Evolutionary conservation across 495 filamentous ascomycete species (phyloP).

Genomic region (Neurospora hispaniola): DNA sequence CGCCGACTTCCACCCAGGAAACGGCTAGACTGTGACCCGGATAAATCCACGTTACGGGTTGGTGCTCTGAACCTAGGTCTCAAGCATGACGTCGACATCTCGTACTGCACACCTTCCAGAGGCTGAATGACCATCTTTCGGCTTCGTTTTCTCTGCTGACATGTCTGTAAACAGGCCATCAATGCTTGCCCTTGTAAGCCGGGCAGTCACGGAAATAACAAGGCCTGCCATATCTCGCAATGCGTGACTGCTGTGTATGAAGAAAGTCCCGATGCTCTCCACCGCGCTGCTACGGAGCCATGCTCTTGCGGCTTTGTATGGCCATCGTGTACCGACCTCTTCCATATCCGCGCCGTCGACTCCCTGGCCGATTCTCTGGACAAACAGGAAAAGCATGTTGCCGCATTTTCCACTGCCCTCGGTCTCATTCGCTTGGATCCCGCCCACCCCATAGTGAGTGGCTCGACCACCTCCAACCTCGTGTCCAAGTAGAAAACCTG

Average conservation of each 20-base stretch:
- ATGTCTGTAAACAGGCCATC: conserved; percentile 7
- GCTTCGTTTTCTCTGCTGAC: background rate
- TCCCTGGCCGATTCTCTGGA: conserved; percentile 11
- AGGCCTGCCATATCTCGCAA: conserved; percentile 18
- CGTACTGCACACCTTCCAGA: background rate
- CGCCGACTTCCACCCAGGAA: background rate
- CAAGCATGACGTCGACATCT: background rate
- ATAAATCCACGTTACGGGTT: background rate
- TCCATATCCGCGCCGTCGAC: conserved; percentile 16
- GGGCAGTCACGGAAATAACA: conserved; percentile 13
- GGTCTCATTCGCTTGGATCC: conserved; percentile 17
- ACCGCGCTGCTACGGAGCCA: background rate
- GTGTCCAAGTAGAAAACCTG: background rate
- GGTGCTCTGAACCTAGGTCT: background rate
- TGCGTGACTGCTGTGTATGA: conserved; percentile 8
- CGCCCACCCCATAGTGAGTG: conserved; percentile 9
- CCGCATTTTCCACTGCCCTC: conserved; percentile 18
- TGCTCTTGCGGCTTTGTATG: conserved; percentile 19
- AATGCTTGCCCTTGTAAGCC: conserved; percentile 11
- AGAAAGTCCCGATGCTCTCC: conserved; percentile 5
- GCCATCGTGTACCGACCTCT: conserved; percentile 9
- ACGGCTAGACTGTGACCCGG: background rate
- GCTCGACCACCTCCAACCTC: background rate
- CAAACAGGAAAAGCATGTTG: conserved; percentile 5
- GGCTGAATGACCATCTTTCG: background rate